These are phyloP conservation scores for Fusarium transvaalense DNA, from an alignment of 2,329 filamentous ascomycete genomes.

Conservation along the genomic window DNA sequence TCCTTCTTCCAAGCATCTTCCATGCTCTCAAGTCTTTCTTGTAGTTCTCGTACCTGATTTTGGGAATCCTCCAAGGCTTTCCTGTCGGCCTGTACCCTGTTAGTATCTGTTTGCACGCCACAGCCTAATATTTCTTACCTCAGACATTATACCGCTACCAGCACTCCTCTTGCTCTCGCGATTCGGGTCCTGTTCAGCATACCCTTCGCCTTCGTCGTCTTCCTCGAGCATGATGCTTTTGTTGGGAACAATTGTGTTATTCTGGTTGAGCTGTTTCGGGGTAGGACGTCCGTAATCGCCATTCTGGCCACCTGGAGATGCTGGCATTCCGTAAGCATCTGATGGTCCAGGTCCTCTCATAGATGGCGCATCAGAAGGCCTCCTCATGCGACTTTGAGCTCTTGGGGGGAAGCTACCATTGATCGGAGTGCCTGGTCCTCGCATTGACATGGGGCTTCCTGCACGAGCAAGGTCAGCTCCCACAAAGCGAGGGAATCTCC, in stretches of 20 bases:
- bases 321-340: conserved; percentile 66
- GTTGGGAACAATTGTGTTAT: conserved; percentile 96
- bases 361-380: conserved; percentile 73
- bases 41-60: conserved; percentile 78
- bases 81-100: conserved; percentile 68
- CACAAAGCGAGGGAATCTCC: conserved; percentile 86
- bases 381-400: conserved; percentile 65
- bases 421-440: conserved; percentile 72
- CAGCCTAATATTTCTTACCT: conserved; percentile 52
- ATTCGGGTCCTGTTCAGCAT: conserved; percentile 59
- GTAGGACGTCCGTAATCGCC: conserved; percentile 81
- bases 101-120: conserved; percentile 28
- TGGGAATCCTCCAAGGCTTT: conserved; percentile 85
- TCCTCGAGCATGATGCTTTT: conserved; percentile 99
- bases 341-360: conserved; percentile 61
- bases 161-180: conserved; percentile 51
- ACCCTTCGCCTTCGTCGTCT: conserved; percentile 79
- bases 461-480: conserved; percentile 75
- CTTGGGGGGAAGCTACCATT: conserved; percentile 68
- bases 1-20: conserved; percentile 77
- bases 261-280: conserved; percentile 87
- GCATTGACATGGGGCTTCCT: conserved; percentile 76
- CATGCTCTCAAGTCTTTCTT: conserved; percentile 78
- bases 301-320: conserved; percentile 68
- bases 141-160: conserved; percentile 50